Conservation (phyloP, 83 land plant genomes). For the Larix sibirica region DNA sequence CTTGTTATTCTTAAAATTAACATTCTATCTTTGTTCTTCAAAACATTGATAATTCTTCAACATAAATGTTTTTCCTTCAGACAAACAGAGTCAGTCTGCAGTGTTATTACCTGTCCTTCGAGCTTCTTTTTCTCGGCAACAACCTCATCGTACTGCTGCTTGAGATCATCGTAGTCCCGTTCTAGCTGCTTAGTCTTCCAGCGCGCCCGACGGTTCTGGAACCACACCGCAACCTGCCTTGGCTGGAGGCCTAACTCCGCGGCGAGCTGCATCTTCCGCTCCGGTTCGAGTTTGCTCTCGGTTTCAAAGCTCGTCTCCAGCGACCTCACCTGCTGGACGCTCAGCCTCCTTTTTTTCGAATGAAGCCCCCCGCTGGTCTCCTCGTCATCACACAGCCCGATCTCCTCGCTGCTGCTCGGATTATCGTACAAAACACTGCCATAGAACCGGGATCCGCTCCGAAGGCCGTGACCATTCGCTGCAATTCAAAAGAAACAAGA, state of each 20-base stretch:
- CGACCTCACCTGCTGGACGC: conserved; percentile 3
- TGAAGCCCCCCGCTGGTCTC: neutral
- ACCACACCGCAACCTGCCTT: conserved; percentile 37
- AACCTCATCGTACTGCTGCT: conserved; percentile 17
- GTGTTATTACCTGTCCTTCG: conserved; percentile 19
- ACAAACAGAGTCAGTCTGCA: too few relatives aligned
- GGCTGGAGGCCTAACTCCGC: conserved; percentile 26
- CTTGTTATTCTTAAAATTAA: too few relatives aligned
- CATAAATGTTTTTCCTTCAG: too few relatives aligned
- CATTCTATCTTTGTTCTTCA: too few relatives aligned
- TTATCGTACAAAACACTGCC: neutral
- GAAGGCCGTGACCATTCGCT: neutral
- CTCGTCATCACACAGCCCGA: neutral
- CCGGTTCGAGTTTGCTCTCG: conserved; percentile 25
- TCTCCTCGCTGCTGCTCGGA: conserved; percentile 4
- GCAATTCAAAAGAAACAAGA: neutral
- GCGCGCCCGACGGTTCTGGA: conserved; percentile 35
- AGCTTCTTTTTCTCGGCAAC: conserved; percentile 19
- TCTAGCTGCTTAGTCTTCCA: conserved; percentile 39
- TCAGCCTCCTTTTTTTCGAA: conserved; percentile 10
- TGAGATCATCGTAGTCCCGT: conserved; percentile 22
- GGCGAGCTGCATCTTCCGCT: conserved; percentile 25
- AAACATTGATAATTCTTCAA: too few relatives aligned
- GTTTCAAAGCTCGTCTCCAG: conserved; percentile 31
- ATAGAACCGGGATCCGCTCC: neutral